Evolutionary conservation across 495 filamentous ascomycete species (phyloP), one percentile per base, ranked within the genome.

Genomic region (Aspergillus coremiiformis): DNA sequence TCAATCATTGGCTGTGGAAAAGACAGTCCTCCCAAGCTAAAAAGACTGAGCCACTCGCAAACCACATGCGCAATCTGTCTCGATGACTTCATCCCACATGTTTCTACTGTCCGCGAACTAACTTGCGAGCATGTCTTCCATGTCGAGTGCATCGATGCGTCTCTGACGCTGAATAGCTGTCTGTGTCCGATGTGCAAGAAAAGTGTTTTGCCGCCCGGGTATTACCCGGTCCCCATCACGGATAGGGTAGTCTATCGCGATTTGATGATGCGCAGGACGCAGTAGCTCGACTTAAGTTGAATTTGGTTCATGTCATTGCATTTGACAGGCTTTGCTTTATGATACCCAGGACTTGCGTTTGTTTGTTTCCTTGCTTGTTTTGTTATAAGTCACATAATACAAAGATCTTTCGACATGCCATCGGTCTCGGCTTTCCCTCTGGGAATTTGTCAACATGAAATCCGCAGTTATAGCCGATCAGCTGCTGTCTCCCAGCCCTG

Each of bases 101-200:
- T 64, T 14, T 84, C 89, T 0, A 77, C 78, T 20, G 87, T 96
- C 52, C 85, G 90, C 32, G 87, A 94, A 65, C 74, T 96, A 4
- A 84, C 87, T 0, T 97, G 92, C 56, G 79, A 85, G 0, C 92
- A 97, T 62, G 90, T 96, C 50, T 97, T 89, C 68, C 90, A 97
- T 49, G 83, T 88, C 2, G 83, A 83, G 37, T 97, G 92, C 64
- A 88, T 97, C 57, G 90, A 96, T 62, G 72, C 78, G 10, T 91
- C 89, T 56, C 72, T 96, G 37, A 69, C 72, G 43, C 70, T 79
- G 33, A 80, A 78, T 58, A 90, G 84, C 62, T 87, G 84, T 35
- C 75, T 94, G 11, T 97, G 92, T 59, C 92, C 92, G 1, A 67
- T 95, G 46, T 97, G 92, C 73, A 96, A 95, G 60, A 76, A 80